Percentiles rank a stretch among this genome's conserved stretches.
These are phyloP conservation scores for Xylaria sp. DNA, from an alignment of 2,329 filamentous ascomycete genomes.

Conservation along the genomic window DNA sequence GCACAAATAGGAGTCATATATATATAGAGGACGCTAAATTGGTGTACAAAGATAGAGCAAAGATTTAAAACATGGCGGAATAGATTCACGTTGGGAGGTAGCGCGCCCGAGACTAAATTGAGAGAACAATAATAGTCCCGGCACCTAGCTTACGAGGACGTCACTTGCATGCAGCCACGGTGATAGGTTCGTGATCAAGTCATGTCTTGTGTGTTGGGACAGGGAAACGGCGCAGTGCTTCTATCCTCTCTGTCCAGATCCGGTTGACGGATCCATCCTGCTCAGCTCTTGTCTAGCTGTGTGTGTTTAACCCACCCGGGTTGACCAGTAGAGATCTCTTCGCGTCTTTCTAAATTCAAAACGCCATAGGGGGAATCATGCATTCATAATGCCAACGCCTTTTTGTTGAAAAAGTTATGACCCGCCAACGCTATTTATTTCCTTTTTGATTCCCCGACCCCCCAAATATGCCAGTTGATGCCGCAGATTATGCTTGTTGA, in stretches of 20 bases:
- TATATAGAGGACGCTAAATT: too few relatives aligned
- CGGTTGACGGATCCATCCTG: constrained; percentile 37
- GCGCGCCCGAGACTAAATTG: too few relatives aligned
- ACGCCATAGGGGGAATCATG: constrained; percentile 45
- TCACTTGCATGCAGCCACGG: not conserved
- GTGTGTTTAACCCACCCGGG: constrained; percentile 26
- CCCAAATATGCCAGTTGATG: constrained; percentile 37
- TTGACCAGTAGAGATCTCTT: constrained; percentile 26
- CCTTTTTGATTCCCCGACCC: constrained; percentile 34
- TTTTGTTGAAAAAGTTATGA: constrained; percentile 44
- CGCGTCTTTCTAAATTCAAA: constrained; percentile 34
- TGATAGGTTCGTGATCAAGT: not conserved
- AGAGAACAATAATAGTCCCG: too few relatives aligned
- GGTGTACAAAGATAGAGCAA: too few relatives aligned
- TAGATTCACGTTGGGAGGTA: too few relatives aligned
- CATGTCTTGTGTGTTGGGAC: not conserved
- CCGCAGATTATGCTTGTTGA: constrained; percentile 40
- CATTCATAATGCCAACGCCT: constrained; percentile 41
- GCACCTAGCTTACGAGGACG: too few relatives aligned
- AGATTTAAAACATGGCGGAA: too few relatives aligned
- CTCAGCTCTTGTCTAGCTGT: constrained; percentile 30
- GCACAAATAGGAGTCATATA: too few relatives aligned
- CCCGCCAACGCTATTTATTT: constrained; percentile 34
- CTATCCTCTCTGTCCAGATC: constrained; percentile 34
- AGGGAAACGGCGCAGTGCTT: constrained; percentile 22